Evolutionary conservation across 768 basidiomycete species (phyloP), one percentile per base, ranked within the genome.

Genomic region (Filobasidium floriforme): DNA sequence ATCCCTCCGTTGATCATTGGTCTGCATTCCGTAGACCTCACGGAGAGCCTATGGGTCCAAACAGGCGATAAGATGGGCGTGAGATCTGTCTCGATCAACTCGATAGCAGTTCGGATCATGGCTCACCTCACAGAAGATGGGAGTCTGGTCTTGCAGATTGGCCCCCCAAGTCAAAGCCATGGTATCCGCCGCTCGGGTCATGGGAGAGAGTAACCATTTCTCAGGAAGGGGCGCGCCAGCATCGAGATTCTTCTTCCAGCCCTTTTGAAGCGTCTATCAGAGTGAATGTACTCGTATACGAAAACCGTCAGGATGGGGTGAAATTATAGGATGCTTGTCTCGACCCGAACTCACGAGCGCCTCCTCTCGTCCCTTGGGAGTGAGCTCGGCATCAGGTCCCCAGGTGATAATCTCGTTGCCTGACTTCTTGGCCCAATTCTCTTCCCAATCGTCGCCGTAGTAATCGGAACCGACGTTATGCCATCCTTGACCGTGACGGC

Each of bases 401-500:
- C 77, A 78, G 4, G 72, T 73, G 29, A 73, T 62, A 26, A 71
- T 66, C 61, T 71, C 75, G 54, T 78, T 72, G 14, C 71, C 71
- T 40, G 64, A 70, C 29, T 69, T 43, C 44, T 69, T 72, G 9
- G 74, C 70, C 72, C 72, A 73, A n/a, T 76, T 52, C 12, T 66
- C 66, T 63, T 78, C 75, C 77, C 77, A 78, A 67, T 69, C 66
- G 75, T 77, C 72, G 18, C 73, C 75, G 40, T 75, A 72, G 28
- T 71, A 67, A 26, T 44, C 71, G 11, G 72, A 70, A 2, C 62
- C 74, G 46, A 69, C 70, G 62, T 78, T 78, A 60, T 78, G 77
- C 70, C 70, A 73, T 37, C 77, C 77, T 68, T 78, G 73, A n/a
- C 77, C 77, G 59, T 78, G 77, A 22, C 77, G 70, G 0, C 75